Evolutionary conservation across 352 stramenopile species (phyloP), one percentile per base, ranked within the genome.

Genomic region (Aphanomyces stellatus): DNA sequence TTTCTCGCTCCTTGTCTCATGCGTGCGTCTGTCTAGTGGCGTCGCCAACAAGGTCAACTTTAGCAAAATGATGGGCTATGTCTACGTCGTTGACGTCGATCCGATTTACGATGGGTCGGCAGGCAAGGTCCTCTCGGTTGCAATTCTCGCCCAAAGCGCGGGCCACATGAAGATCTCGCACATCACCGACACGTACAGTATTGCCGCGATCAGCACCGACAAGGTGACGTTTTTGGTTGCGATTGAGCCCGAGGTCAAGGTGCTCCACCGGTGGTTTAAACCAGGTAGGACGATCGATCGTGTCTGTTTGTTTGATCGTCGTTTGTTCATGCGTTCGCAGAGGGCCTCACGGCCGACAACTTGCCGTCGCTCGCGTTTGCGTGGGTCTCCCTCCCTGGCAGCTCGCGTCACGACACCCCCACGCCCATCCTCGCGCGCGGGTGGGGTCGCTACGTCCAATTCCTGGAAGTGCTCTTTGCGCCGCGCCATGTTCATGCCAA

Each of bases 161-260:
- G 83, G 86, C 31, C 91, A 94, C 51, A 80, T 83, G 48, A 94
- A 94, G 69, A 89, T 94, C 62, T 88, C 84, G 40, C 82, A 91
- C 69, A 62, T 94, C 17, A 92, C 84, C 10, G 86, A 95, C 34
- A 83, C 90, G 70, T 95, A 95, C 72, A 92, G 75, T 55, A 66
- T 95, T 10, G 85, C 82, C 31, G 86, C 86, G 0, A 60, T 93
- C 33, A 91, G 81, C 65, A 95, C 88, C 2, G 89, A 96, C 66
- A 96, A 94, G 27, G 89, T 96, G 66, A 98, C 94, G 2, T 99
- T 98, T 76, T 87, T 98, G 24, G 93, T 98, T 22, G 92, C 92
- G 4, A 95, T 98, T 22, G 93, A 98, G 69, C 96, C 94, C 7
- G 90, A 93, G 51, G 92, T 98, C 7, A 93, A 90, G 61, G 91